Evolutionary conservation across 1,139 yeast genomes (phyloP).

Genomic region (Yueomyces sp.): DNA sequence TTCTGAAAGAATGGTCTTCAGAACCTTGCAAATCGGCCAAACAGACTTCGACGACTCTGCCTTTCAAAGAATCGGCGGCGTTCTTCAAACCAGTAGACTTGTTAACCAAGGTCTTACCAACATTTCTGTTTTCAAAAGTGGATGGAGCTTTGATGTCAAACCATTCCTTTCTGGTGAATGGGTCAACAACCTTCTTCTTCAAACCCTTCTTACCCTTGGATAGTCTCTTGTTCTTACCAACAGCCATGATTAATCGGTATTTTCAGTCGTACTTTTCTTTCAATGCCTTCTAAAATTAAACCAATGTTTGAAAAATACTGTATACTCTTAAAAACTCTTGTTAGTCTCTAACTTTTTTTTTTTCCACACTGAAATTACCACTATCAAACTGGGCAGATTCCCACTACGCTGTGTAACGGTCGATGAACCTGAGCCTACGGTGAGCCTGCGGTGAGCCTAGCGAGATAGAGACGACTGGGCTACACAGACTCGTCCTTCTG

Average conservation of each 20-base stretch:
- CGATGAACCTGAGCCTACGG: no score
- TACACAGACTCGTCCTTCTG: no score
- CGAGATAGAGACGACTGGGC: no score
- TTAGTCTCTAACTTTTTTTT: neutral
- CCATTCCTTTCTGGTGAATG: constrained; percentile 94
- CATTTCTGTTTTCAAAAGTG: constrained; percentile 86
- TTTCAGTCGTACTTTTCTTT: constrained; percentile 1
- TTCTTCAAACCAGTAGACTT: constrained; percentile 86
- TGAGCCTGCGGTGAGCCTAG: no score
- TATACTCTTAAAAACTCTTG: neutral
- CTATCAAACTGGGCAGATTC: no score
- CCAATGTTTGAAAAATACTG: neutral
- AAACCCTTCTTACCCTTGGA: constrained; percentile 93
- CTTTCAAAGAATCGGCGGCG: constrained; percentile 86
- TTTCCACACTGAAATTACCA: no score
- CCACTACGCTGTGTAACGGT: no score
- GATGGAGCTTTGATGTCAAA: constrained; percentile 91
- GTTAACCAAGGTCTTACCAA: constrained; percentile 90
- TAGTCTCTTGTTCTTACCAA: constrained; percentile 94
- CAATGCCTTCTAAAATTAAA: neutral
- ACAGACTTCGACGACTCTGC: constrained; percentile 79
- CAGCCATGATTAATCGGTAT: constrained; percentile 49
- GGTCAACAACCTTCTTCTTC: constrained; percentile 93
- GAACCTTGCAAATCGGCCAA: constrained; percentile 87
- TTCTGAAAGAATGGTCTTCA: constrained; percentile 87